Evolutionary conservation across 768 basidiomycete genomes (phyloP), one percentile per base, ranked within the genome.

Genomic region (Kondoa subrosea): DNA sequence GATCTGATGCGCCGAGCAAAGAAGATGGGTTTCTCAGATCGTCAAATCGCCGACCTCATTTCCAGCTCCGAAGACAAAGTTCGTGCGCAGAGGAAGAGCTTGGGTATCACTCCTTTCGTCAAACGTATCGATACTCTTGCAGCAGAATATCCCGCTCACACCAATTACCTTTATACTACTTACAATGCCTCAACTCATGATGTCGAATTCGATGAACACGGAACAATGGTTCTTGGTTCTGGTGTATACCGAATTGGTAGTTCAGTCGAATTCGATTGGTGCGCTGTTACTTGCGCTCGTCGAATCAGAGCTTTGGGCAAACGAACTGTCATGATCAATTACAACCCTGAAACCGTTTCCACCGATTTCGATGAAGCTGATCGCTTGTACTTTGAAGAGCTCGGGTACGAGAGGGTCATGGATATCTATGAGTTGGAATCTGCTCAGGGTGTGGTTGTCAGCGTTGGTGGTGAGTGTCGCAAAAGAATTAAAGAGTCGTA

Each of bases 341-440:
- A 99, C 79, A 99, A 97, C 79, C 93, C 93, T 8, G 95, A 99
- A 79, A 99, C 95, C 2, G 95, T 97, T 56, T 96, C 92, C 4
- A 99, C 95, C 67, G 95, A 97, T 78, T 99, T 92, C 77, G 95
- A 99, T 75, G 95, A 99, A 79, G 95, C 95, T n/a, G 95, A 97
- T 74, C 81, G 95, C 68, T 80, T 99, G 60, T 99, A 99, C 81
- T 99, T 99, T 76, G 95, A 99, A 77, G 93, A 97, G 77, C 84
- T 99, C 68, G 91, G 93, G 63, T 97, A 83, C 79, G 95, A 99
- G 78, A 85, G 93, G 56, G 92, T 99, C 71, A 96, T 99, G 93
- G 95, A 99, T 78, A 97, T 99, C 74, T 99, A 97, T 74, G 95
- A 99, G 77, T 79, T 97, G 69, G 95, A 99, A 76, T 82, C 84